Base-by-base conservation (phyloP, 169 alveolate genomes). In the Cryptosporidium ryanae region DNA sequence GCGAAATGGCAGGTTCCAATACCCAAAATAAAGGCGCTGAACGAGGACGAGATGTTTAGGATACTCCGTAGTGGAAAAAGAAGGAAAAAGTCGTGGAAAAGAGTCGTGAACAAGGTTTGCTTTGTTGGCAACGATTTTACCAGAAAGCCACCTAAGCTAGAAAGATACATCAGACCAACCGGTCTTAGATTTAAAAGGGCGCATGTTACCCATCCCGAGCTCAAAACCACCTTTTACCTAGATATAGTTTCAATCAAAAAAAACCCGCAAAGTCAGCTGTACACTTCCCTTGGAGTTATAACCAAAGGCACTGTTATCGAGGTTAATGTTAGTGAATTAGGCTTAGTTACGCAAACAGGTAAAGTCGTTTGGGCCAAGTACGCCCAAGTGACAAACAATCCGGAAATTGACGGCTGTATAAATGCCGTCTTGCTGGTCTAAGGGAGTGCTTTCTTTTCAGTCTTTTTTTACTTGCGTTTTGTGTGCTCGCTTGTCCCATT, bases 1-100 rank as follows among this genome's bases (percentile, higher is more conserved):
- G 99, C 99, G 17, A 98, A 98, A 92, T 98, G 99, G 99, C 94
- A 96, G 64, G 99, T 98, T 32, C 99, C 99, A 12, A 94, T 98
- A 43, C 99, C 99, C 2, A 98, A 98, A 90, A 98, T 97, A 23
- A 94, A 97, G 84, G 98, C 99, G 23, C 52, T 94, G 90, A 92
- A 94, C 65, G 98, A 94, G 68, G 96, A 93, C 55, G 97, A 96
- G 84, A 96, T 95, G 98, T 94, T 96, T 94, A 92, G 95, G 76
- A 98, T 97, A 10, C 92, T 97, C 38, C 93, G 95, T 71, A 91
- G 98, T 17, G 99, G 99, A 43, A 97, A 97, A 90, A 91, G 99
- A 84, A 94, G 94, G 92, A 96, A 94, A 95, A 97, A 97, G 95
- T 96, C 97, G 43, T 98, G 99, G 99, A 98, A 98, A 91, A 96